These are phyloP conservation scores for Gossypium aridum DNA, from an alignment of 441 rosid species.

Conservation along the genomic window DNA sequence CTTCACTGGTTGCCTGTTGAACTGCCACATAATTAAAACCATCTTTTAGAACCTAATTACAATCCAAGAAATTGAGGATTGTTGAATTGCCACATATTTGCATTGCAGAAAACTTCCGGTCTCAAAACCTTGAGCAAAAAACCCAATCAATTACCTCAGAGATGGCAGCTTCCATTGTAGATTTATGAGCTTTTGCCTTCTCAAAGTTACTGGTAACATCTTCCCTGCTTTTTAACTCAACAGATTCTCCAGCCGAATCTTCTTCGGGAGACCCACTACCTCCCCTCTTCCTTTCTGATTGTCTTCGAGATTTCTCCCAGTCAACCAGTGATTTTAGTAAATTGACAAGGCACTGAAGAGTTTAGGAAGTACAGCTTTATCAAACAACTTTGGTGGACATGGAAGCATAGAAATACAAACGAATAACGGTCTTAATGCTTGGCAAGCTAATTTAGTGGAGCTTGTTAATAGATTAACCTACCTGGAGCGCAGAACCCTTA, in stretches of 20 bases:
- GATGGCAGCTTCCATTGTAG: slow-evolving; percentile 90
- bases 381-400: slow-evolving; percentile 15
- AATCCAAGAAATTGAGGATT: neutral
- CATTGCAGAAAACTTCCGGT: neutral
- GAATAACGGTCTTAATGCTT: neutral
- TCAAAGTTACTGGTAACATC: slow-evolving; percentile 83
- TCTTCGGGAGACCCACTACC: slow-evolving; percentile 32
- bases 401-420: neutral
- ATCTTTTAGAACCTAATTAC: slow-evolving; percentile 6
- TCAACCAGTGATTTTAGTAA: slow-evolving; percentile 93
- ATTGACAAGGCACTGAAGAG: slow-evolving; percentile 80
- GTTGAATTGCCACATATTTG: neutral
- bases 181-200: slow-evolving; percentile 98
- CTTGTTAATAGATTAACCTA: slow-evolving; percentile 21
- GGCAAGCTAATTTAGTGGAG: slow-evolving; percentile 4
- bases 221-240: slow-evolving; percentile 51
- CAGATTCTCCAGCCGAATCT: slow-evolving; percentile 47
- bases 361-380: slow-evolving; percentile 24
- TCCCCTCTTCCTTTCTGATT: slow-evolving; percentile 32
- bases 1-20: slow-evolving; percentile 82
- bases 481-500: slow-evolving; percentile 96
- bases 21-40: slow-evolving; percentile 45
- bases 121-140: neutral
- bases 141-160: slow-evolving; percentile 53
- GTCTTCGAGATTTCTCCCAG: slow-evolving; percentile 82